Base-by-base conservation (phyloP, 805 yeast genomes). In the Teunomyces aglyptinius region DNA sequence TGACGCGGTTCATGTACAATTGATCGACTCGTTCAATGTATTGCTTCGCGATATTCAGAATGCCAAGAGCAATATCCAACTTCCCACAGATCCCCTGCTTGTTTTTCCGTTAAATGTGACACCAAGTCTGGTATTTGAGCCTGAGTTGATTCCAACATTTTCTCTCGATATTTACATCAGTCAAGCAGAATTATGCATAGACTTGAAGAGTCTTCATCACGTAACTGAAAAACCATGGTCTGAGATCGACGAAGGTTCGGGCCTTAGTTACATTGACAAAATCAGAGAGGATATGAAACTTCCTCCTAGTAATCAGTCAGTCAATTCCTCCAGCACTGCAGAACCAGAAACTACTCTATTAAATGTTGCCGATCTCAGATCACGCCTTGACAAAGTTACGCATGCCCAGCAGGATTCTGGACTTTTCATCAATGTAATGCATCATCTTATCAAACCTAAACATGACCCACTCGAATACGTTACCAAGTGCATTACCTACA, bases 191-290 rank as follows among this genome's bases (percentile, higher is more conserved):
- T 59, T 50, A 6, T 61, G 65, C 36, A 40, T 61, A 1, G 65
- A 61, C 41, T 43, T 61, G 36, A 61, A 61, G 63, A 61, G 46
- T 48, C 57, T 49, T 47, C 66, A 49, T 61, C 59, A 48, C 18
- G 74, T 85, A 6, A 72, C 72, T 0, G 81, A 77, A 49, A 70
- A 68, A 47, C 91, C 91, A 1, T 86, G 91, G 91, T 66, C 77
- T 49, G 65, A 72, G 4, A 73, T 83, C 5, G 77, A 81, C 47
- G 38, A 46, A 56, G 34, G 65, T 60, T 35, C 52, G 5, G 50
- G 50, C 4, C 68, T 70, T 43, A 80, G 87, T 3, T 75, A 80
- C 56, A 76, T 81, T 3, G 92, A 86, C 60, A 66, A 65, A 22
- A 66, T 85, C 22, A 66, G 84, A 42, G 81, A 80, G 31, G 76